Evolutionary conservation across 192 early-diverging fungal species (phyloP).

Genomic region (Podila epicladia): DNA sequence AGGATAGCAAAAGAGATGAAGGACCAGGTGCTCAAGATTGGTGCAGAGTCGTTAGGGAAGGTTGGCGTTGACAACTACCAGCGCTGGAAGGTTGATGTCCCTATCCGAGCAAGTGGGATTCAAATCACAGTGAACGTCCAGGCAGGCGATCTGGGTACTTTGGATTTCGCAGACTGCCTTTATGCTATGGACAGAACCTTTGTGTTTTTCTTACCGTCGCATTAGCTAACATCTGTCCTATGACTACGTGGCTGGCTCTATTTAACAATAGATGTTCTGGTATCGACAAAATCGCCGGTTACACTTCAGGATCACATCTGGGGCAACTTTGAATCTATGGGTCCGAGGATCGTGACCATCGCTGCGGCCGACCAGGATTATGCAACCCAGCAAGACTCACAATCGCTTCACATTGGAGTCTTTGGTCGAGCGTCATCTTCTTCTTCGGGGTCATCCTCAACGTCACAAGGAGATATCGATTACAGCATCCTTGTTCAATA

Average conservation of each 20-base stretch:
- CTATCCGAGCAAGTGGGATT: constrained; percentile 31
- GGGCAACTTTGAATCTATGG: constrained; percentile 52
- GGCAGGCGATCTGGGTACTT: constrained; percentile 24
- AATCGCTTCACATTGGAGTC: constrained; percentile 50
- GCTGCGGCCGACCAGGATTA: constrained; percentile 41
- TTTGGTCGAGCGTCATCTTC: constrained; percentile 41
- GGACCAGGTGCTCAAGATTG: constrained; percentile 24
- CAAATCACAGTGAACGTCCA: constrained; percentile 21
- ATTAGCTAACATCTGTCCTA: too few relatives aligned
- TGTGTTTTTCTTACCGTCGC: too few relatives aligned
- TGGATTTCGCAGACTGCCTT: not conserved
- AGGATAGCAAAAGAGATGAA: constrained; percentile 4
- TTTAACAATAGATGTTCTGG: constrained; percentile 52
- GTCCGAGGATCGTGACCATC: constrained; percentile 39
- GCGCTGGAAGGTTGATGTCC: constrained; percentile 30
- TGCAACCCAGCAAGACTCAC: constrained; percentile 33
- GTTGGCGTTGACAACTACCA: constrained; percentile 23
- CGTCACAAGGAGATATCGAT: not conserved
- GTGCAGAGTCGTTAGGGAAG: constrained; percentile 15
- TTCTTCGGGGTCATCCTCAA: constrained; percentile 4
- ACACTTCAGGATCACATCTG: constrained; percentile 56
- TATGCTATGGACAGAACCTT: not conserved
- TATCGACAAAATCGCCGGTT: constrained; percentile 34
- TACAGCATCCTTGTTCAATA: constrained; percentile 25
- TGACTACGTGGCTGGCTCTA: not conserved